phyloP scores from a whole-genome alignment of 2,329 filamentous ascomycete species.

The Rhexocercosporidium sp. region DNA sequence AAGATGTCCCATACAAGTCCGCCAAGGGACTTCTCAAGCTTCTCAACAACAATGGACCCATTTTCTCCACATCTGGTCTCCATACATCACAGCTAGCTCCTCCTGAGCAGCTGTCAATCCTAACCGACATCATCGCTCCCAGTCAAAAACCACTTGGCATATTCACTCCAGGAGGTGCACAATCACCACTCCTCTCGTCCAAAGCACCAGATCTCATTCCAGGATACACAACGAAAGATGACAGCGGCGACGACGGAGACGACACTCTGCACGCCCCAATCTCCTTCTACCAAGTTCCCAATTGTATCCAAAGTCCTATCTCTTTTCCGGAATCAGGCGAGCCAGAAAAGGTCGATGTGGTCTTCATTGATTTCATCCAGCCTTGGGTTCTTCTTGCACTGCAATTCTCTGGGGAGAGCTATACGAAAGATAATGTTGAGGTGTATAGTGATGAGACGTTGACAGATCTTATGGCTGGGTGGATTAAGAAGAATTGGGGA shows the following conservation, averaged over 20 bases:
- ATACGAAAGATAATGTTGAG: constrained; percentile 53
- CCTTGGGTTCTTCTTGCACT: constrained; percentile 80
- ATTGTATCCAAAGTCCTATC: constrained; percentile 76
- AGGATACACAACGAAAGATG: constrained; percentile 91
- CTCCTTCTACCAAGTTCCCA: constrained; percentile 78
- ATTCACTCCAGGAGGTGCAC: constrained; percentile 36
- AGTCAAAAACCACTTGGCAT: constrained; percentile 10
- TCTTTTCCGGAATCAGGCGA: constrained; percentile 59
- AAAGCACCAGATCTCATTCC: constrained; percentile 52
- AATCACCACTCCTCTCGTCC: constrained; percentile 42
- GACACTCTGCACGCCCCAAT: constrained; percentile 84
- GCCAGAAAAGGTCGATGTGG: constrained; percentile 80
- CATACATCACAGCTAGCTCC: constrained; percentile 41
- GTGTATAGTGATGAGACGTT: constrained; percentile 59
- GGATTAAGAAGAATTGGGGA: constrained; percentile 64
- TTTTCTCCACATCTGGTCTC: constrained; percentile 42
- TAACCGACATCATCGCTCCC: constrained; percentile 27
- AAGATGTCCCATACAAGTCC: constrained; percentile 78
- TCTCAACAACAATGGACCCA: constrained; percentile 60
- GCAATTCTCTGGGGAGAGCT: constrained; percentile 61
- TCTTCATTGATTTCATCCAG: constrained; percentile 92
- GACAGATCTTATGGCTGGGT: constrained; percentile 59
- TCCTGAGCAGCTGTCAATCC: constrained; percentile 40
- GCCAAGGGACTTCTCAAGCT: constrained; percentile 71
- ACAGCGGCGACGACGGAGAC: constrained; percentile 82